A percentile compares a stretch with the other conserved stretches of the same genome.
Conservation (phyloP, 2,329 filamentous ascomycete species). For the Diaporthe citriasiana region DNA sequence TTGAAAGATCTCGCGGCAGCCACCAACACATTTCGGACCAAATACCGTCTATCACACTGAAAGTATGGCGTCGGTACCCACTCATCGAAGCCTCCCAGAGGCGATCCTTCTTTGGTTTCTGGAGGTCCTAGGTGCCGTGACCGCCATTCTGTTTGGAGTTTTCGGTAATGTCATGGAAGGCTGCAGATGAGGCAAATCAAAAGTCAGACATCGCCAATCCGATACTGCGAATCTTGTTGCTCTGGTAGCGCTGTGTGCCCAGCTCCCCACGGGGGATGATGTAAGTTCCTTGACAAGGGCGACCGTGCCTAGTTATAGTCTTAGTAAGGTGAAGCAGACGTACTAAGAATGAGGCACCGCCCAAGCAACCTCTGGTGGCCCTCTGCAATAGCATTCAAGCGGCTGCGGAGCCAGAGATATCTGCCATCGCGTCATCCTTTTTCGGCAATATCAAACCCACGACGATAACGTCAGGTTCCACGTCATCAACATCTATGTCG, state of each 20-base stretch:
- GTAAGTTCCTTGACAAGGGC: conserved; percentile 7
- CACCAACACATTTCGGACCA: neutral
- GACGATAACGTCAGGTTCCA: neutral
- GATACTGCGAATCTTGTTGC: conserved; percentile 33
- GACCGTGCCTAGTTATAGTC: neutral
- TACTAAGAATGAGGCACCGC: neutral
- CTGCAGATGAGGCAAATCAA: conserved; percentile 15
- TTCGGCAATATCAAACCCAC: neutral
- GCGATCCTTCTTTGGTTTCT: conserved; percentile 28
- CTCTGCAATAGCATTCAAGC: conserved; percentile 23
- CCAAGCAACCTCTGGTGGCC: neutral
- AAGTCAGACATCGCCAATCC: conserved; percentile 8
- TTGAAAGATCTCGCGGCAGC: neutral
- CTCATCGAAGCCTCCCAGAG: conserved; percentile 25
- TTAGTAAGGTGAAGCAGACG: neutral
- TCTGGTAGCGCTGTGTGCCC: conserved; percentile 26
- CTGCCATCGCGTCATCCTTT: neutral
- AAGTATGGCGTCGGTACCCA: neutral
- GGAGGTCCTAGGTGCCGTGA: conserved; percentile 29
- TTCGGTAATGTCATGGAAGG: conserved; percentile 31
- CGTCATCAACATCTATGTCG: too few relatives aligned
- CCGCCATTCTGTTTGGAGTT: conserved; percentile 25
- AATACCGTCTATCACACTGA: too few relatives aligned
- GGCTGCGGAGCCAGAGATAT: neutral
- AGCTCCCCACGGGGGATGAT: neutral